Base-by-base conservation (phyloP, 2,329 filamentous ascomycete species). In the Colletotrichum eremochloae region DNA sequence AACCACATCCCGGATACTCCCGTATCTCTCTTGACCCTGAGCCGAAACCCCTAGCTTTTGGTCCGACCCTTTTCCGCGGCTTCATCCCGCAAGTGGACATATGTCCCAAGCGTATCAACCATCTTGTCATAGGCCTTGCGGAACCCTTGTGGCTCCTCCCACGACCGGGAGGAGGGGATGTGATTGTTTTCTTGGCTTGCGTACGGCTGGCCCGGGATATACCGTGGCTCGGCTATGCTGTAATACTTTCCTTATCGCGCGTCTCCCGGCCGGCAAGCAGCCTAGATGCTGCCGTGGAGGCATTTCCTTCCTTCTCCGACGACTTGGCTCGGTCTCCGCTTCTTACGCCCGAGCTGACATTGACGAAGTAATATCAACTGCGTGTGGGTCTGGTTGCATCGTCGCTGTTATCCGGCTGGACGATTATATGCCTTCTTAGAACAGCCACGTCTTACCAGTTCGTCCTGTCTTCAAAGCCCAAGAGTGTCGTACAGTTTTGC, bases 1-100 rank as follows among this genome's bases (percentile, higher is more conserved):
- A 53, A 55, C 29, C 48, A 33, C 60, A 64, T 52, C 60, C 69
- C 69, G 69, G 69, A 63, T 46, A 53, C 65, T 69, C 66, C 69
- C 69, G 69, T 20, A 31, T 29, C 63, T 42, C 63, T 53, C 48
- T 44, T 14, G 50, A 29, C 46, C 36, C 24, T 71, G 44, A 18
- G 36, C 64, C 68, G 57, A 71, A 52, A 57, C 36, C 29, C 64
- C 68, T 71, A 63, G 40, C 24, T 15, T 48, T 50, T 52, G 36
- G 15, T 24, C 44, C 44, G 24, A 24, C 42, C 18, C 24, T 29
- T 48, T 64, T 46, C 44, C 64, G 44, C 20, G 52, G 36, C 58
- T 63, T 58, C 64, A 46, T 33, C 36, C 55, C 46, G 2, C 29
- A 36, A 31, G 48, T 44, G 24, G 24, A 24, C 24, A 24, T 29